Evolutionary conservation across 2,329 filamentous ascomycete genomes (phyloP).

Genomic region (Fusarium sp.): DNA sequence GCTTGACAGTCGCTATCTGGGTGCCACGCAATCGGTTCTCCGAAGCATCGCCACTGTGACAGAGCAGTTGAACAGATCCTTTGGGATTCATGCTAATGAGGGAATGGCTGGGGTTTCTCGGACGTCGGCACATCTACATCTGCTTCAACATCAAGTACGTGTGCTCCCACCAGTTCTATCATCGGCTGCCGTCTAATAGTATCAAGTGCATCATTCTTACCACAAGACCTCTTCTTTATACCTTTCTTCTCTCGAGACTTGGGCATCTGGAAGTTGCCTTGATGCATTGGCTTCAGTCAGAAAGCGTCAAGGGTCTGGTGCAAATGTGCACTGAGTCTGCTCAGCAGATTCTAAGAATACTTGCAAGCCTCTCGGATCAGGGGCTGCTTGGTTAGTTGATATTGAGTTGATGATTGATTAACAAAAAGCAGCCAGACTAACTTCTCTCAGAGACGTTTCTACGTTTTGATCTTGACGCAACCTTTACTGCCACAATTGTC

Average conservation of each 20-base stretch:
- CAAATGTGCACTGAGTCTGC: conserved; percentile 26
- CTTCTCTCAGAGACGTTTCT: conserved; percentile 19
- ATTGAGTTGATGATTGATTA: no score
- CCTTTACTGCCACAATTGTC: conserved; percentile 50
- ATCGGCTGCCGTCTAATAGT: neutral
- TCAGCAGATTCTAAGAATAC: conserved; percentile 29
- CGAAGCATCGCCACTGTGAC: conserved; percentile 34
- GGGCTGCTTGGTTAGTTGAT: conserved; percentile 18
- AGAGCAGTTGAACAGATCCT: conserved; percentile 29
- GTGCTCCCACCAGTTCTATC: no score
- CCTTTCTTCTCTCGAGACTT: conserved; percentile 32
- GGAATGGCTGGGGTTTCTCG: conserved; percentile 27
- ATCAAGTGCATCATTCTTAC: conserved; percentile 35
- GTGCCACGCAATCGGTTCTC: conserved; percentile 32
- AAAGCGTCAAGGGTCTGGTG: conserved; percentile 25
- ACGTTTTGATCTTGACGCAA: conserved; percentile 26
- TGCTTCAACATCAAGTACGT: conserved; percentile 36
- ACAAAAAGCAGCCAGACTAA: neutral
- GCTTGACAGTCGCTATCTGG: conserved; percentile 37
- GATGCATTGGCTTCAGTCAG: conserved; percentile 38
- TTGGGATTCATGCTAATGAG: conserved; percentile 31
- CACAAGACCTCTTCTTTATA: conserved; percentile 35
- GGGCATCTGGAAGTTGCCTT: conserved; percentile 33
- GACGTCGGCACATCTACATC: conserved; percentile 34
- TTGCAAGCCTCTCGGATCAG: conserved; percentile 30